A percentile compares a stretch with the other conserved stretches of the same genome.
phyloP scores from a whole-genome alignment of 179 eudicot species.

The Beta corolliflora region DNA sequence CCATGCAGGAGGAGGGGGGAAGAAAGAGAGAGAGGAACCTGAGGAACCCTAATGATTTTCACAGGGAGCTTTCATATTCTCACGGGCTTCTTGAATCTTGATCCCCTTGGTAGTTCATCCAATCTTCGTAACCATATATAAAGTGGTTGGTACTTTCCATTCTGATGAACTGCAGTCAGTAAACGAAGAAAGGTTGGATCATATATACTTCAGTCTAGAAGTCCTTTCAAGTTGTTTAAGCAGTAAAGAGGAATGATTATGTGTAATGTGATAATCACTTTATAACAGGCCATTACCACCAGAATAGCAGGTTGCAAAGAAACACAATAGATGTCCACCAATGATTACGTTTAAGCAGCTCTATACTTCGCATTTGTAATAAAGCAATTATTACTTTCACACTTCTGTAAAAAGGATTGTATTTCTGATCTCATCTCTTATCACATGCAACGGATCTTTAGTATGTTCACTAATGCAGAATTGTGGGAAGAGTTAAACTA shows the following conservation, averaged over 20 bases:
- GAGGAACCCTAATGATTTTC: constrained; percentile 89
- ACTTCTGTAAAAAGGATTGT: not conserved
- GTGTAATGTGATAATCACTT: too few species aligned
- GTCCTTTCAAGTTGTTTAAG: constrained; percentile 7
- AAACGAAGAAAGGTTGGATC: constrained; percentile 6
- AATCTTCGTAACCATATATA: constrained; percentile 84
- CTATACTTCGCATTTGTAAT: not conserved
- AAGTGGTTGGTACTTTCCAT: constrained; percentile 95
- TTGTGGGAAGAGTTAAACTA: not conserved
- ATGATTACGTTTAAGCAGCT: not conserved
- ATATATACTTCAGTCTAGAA: not conserved
- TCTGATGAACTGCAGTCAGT: constrained; percentile 83
- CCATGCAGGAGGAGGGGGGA: not conserved
- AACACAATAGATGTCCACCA: not conserved
- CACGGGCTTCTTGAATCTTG: constrained; percentile 86
- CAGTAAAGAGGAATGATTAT: not conserved
- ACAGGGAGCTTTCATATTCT: constrained; percentile 82
- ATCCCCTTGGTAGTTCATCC: constrained; percentile 94
- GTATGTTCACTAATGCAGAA: not conserved
- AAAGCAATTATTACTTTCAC: not conserved
- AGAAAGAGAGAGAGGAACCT: constrained; percentile 52
- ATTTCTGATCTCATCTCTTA: not conserved
- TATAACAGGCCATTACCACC: too few species aligned
- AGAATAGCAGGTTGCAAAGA: not conserved
- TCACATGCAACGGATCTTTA: not conserved